Evolutionary conservation across 2,329 filamentous ascomycete species (phyloP).

Genomic region (Colletotrichum sojae): DNA sequence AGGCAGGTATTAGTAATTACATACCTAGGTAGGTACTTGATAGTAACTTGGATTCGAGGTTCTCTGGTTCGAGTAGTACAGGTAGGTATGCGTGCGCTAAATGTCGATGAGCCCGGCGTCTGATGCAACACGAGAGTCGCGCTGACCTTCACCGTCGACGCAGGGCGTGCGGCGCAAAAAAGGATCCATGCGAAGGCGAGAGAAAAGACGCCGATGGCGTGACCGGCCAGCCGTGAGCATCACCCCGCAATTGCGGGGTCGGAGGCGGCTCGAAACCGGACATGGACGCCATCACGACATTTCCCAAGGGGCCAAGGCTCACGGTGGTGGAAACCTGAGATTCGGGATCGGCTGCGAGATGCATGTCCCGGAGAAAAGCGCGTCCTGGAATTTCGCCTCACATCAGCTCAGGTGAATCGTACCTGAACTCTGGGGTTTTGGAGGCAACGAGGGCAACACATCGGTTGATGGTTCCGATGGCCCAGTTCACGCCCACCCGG

Average conservation of each 20-base stretch:
- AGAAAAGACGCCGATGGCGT: constrained; percentile 35
- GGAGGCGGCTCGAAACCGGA: constrained; percentile 29
- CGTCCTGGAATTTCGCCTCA: no score
- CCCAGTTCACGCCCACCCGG: constrained; percentile 1
- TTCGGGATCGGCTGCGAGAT: background rate
- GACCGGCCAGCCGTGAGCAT: constrained; percentile 28
- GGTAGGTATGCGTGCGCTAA: constrained; percentile 15
- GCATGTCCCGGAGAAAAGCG: background rate
- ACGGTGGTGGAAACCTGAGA: constrained; percentile 25
- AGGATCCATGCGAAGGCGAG: constrained; percentile 15
- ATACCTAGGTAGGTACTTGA: no score
- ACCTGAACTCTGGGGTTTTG: background rate
- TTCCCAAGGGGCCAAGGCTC: constrained; percentile 11
- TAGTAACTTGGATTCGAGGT: no score
- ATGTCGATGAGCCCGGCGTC: background rate
- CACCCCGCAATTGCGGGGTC: constrained; percentile 39
- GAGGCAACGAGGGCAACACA: background rate
- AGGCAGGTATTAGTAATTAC: background rate
- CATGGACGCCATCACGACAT: constrained; percentile 31
- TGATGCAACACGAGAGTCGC: constrained; percentile 6
- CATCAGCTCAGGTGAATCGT: background rate
- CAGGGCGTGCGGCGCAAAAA: background rate
- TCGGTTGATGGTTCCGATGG: constrained; percentile 18
- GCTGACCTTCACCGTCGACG: background rate
- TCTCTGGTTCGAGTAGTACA: no score